Conservation (phyloP, 2,329 filamentous ascomycete genomes). For the Neofusicoccum cordaticola region DNA sequence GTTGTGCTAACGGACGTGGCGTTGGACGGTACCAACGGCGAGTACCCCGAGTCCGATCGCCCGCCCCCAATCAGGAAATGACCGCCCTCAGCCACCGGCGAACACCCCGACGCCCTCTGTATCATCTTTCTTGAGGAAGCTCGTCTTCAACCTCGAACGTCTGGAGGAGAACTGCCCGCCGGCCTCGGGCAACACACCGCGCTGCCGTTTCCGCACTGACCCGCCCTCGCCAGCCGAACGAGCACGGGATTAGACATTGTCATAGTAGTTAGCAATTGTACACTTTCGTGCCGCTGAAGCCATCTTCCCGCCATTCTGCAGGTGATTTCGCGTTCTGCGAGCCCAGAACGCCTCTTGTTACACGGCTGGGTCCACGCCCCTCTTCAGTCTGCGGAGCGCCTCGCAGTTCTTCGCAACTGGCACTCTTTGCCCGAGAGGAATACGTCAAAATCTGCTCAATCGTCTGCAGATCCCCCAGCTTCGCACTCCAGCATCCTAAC, state of each 20-base stretch:
- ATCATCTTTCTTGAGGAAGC: neutral
- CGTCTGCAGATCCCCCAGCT: neutral
- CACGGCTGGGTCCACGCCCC: neutral
- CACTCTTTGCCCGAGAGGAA: neutral
- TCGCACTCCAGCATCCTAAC: neutral
- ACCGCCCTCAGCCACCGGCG: neutral
- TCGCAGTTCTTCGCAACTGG: neutral
- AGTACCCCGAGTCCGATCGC: slow-evolving; percentile 2
- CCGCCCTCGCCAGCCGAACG: too few species aligned
- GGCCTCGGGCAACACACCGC: neutral
- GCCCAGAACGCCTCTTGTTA: neutral
- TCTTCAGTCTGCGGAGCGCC: too few species aligned
- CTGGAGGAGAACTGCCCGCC: neutral
- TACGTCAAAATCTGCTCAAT: neutral
- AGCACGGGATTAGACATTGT: too few species aligned
- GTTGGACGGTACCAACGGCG: neutral
- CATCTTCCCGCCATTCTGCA: too few species aligned
- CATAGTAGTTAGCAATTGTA: too few species aligned
- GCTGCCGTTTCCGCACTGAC: neutral
- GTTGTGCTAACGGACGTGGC: neutral
- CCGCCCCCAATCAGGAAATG: neutral
- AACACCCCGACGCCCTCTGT: neutral
- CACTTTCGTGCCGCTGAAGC: too few species aligned
- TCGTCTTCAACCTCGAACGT: neutral
- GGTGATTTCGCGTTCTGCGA: too few species aligned